Evolutionary conservation across 495 filamentous ascomycete species (phyloP).

Genomic region (Aspergillus ostianus): DNA sequence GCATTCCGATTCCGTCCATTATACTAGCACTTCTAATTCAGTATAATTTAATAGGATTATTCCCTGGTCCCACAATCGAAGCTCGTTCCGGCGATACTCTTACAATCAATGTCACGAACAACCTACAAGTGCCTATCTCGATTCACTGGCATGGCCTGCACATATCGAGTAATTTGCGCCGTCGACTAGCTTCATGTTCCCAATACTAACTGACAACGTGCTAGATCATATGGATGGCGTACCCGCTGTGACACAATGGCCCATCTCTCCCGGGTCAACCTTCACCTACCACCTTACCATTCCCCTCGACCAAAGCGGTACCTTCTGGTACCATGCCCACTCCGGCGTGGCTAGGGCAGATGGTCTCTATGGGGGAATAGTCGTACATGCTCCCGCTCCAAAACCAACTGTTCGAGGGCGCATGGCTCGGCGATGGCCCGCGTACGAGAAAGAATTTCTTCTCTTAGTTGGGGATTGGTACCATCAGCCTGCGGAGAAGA

Average conservation of each 20-base stretch:
- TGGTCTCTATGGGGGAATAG: conserved; percentile 68
- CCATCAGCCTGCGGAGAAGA: conserved; percentile 39
- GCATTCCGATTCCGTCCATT: neutral
- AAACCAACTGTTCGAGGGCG: conserved; percentile 30
- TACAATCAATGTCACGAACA: conserved; percentile 68
- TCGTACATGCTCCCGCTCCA: conserved; percentile 61
- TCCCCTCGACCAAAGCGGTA: conserved; percentile 66
- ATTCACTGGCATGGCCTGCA: conserved; percentile 82
- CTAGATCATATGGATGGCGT: conserved; percentile 72
- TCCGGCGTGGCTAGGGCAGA: conserved; percentile 65
- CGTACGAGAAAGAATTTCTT: conserved; percentile 36
- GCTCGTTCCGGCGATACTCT: conserved; percentile 61
- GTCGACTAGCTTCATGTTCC: neutral
- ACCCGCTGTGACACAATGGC: conserved; percentile 63
- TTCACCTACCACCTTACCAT: conserved; percentile 80
- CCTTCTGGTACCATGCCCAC: conserved; percentile 85
- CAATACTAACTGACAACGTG: conserved; percentile 9
- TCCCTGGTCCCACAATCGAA: conserved; percentile 41
- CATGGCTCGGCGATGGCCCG: conserved; percentile 3
- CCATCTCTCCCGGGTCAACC: conserved; percentile 58
- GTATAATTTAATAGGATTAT: conserved; percentile 23
- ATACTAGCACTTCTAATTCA: neutral
- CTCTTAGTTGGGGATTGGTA: conserved; percentile 57
- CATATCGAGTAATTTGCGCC: conserved; percentile 50
- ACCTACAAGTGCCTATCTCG: conserved; percentile 64